These are phyloP conservation scores for Ascocoryne sarcoides DNA, from an alignment of 2,329 filamentous ascomycete species.

Conservation along the genomic window DNA sequence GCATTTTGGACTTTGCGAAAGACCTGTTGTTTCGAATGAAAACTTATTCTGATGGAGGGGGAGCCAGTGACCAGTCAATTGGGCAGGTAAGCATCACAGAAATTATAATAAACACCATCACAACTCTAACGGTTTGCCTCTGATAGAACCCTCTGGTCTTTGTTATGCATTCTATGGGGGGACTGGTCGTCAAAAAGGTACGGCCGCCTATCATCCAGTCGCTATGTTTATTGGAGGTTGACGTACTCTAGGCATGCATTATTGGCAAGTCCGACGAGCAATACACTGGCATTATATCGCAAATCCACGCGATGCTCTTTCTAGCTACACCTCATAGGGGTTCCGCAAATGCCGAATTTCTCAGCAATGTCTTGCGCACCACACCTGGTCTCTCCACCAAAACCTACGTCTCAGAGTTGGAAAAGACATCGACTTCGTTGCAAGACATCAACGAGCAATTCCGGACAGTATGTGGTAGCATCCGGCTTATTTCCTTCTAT, in stretches of 20 bases:
- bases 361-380: conserved; percentile 10
- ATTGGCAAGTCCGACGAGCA: conserved; percentile 13
- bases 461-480: conserved; percentile 20
- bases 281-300: conserved; percentile 9
- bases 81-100: background rate
- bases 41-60: conserved; percentile 11
- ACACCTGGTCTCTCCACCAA: conserved; percentile 1
- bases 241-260: conserved; percentile 19
- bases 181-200: conserved; percentile 27
- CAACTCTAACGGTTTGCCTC: too few relatives aligned
- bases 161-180: conserved; percentile 39
- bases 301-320: conserved; percentile 29
- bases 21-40: conserved; percentile 25
- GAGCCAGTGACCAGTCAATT: background rate
- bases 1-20: conserved; percentile 28
- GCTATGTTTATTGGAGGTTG: background rate
- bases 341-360: conserved; percentile 8
- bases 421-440: conserved; percentile 28
- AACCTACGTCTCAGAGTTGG: conserved; percentile 24
- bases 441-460: conserved; percentile 28
- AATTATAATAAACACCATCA: background rate
- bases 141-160: conserved; percentile 31
- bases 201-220: background rate
- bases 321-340: conserved; percentile 30
- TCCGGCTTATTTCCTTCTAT: conserved; percentile 36